Base-by-base conservation (phyloP, 768 basidiomycete species). In the Russula emetica region DNA sequence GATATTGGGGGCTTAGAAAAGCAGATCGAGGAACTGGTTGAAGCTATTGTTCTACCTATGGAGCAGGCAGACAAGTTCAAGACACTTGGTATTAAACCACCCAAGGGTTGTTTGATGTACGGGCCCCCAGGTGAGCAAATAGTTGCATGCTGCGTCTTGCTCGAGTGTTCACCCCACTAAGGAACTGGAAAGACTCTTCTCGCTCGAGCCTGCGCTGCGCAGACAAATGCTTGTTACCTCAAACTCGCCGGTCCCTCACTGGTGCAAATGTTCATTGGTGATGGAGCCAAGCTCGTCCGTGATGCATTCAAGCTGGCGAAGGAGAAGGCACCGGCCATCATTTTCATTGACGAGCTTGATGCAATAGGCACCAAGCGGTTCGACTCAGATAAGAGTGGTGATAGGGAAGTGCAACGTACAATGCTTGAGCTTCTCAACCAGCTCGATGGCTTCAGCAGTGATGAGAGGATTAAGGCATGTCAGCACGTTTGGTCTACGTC, bases 211-310 rank as follows among this genome's bases (percentile, higher is more conserved):
- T 98, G 97, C 75, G 97, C 97, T 5, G 95, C 95, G 2, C 94
- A 96, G 70, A 98, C 97, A 52, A 91, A 96, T 68, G 97, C 97
- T 9, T 98, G 96, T 75, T 99, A 96, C 74, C 83, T 99, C 68
- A 98, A 99, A 76, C 85, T 99, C 30, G 97, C 97, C 40, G 97
- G 94, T 22, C 96, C 97, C 28, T 95, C 95, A 56, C 83, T 99
- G 58, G 97, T 99, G 14, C 97, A 99, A 76, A 99, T 98, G 97
- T 99, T 96, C 76, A 99, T 99, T 69, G 97, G 97, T 76, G 97
- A 98, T 74, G 97, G 97, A 71, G 97, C 97, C 60, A 98, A 98
- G 75, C 85, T 99, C 56, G 97, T 99, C 24, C 92, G 97, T 52
- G 97, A 99, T 71, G 96, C 96, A 3, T 98, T 99, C 73, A 94